Base-by-base conservation (phyloP, 2,329 filamentous ascomycete species). In the Fusarium devonianum region DNA sequence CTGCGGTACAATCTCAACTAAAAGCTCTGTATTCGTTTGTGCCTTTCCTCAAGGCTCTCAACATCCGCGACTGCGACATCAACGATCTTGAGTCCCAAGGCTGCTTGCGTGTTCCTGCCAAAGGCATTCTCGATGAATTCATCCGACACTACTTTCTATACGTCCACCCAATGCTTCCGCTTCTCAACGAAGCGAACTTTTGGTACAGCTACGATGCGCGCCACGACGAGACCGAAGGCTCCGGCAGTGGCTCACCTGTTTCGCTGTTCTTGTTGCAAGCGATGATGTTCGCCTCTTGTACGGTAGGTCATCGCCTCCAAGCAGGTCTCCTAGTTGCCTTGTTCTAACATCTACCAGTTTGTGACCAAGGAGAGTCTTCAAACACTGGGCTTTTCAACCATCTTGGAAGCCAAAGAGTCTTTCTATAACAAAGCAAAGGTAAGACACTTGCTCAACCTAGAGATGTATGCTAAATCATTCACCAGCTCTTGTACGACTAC, bases 391-490 rank as follows among this genome's bases (percentile, higher is more conserved):
- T 61, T 59, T 28, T 13, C 54, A 6, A 49, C 42, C 5, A 61
- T 56, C 2, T 54, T 52, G 0, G 36, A 49, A 28, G 58, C 58
- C 4, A 59, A 61, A 10, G 54, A 58, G 30, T 43, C 58, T 2
- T 61, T 61, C 2, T 61, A 61, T 2, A 56, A 45, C 14, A 61
- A 61, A 16, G 58, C 58, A n/a, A 61, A 61, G 46, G 58, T 61
- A 61, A 3, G 12, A 8, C 0, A 4, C 6, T 9, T 5, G 0
- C 7, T 3, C 0, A 13, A 9, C 2, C 12, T 11, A 11, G 7
- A 5, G 4, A 16, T 16, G 2, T 19, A 0, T 14, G 16, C 16
- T 44, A 22, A 44, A 26, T 17, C 11, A 12, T 11, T 9, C 2
- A 4, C 0, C 10, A 61, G 58, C 54, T 61, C 5, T 32, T 61